Evolutionary conservation across 2,329 filamentous ascomycete genomes (phyloP), one percentile per base, ranked within the genome.

Genomic region (Ophiognomonia clavigignenti-juglandacearum): DNA sequence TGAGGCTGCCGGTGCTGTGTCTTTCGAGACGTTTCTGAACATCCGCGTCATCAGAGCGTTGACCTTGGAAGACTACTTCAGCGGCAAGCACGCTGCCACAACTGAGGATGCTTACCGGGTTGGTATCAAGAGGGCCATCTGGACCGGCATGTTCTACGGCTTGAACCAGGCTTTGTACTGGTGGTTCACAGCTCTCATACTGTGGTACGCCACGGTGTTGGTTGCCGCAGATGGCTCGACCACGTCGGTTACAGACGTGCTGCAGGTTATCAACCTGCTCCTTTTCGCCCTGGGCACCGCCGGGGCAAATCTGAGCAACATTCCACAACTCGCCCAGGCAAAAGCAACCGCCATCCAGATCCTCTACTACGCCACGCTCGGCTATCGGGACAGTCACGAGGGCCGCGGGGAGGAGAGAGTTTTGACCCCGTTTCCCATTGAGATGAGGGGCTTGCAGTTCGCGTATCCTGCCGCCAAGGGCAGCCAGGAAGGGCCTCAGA

Each of bases 221-320:
- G 74, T 87, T 6, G 71, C 74, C 0, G 63, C 65, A 36, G 59
- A 69, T 9, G 65, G 75, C 65, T 69, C 54, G 6, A 56, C 61
- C 11, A 59, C 67, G n/a, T 72, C 70, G 0, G 75, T 85, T 0
- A 71, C 75, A 2, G 68, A 75, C 2, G 77, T 93, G 16, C 68
- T 95, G 23, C 80, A 85, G 51, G 86, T 93, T 1, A 83, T 93
- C 56, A 86, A 90, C 27, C 74, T 96, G 44, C 74, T 97, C 1
- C 75, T 96, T n/a, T 87, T 96, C 61, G 85, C 86, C 51, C 80
- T 95, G 47, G 82, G 83, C 10, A 88, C 85, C 10, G 80, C 86
- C 2, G 81, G 81, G 29, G 74, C 75, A 26, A 79, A 93, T 45
- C 67, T 95, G 16, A 75, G 78, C 39, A 84, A 83, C 58, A 80